phyloP scores from a whole-genome alignment of 2,329 filamentous ascomycete genomes.

The Ophiosphaerella korrae region DNA sequence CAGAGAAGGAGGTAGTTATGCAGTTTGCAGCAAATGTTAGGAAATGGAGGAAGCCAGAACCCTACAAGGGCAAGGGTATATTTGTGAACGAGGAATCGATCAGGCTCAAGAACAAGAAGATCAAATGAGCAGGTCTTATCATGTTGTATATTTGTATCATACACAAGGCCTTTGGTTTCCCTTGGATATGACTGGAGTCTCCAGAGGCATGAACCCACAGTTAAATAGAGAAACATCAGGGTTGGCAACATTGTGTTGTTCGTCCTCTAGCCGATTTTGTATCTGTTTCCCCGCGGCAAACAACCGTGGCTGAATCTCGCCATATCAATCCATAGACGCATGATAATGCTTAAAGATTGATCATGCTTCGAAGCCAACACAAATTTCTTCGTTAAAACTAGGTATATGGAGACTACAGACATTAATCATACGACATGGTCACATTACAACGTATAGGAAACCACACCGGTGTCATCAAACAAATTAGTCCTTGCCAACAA shows the following conservation, averaged over 20 bases:
- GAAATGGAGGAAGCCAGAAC: constrained; percentile 88
- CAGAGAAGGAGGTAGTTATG: constrained; percentile 84
- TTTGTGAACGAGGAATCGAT: constrained; percentile 98
- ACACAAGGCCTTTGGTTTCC: not conserved
- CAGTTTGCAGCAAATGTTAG: constrained; percentile 89
- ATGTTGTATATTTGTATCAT: constrained; percentile 25
- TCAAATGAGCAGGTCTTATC: constrained; percentile 46
- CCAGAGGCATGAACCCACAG: no score
- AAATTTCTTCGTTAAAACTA: not conserved
- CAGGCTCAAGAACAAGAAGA: constrained; percentile 90
- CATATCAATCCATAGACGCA: no score
- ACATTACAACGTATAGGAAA: not conserved
- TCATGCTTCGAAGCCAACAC: not conserved
- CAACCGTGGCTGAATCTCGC: no score
- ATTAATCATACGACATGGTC: not conserved
- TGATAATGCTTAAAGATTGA: not conserved
- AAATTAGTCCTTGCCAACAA: not conserved
- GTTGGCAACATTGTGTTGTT: no score
- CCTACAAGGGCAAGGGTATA: constrained; percentile 99
- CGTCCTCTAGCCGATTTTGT: no score
- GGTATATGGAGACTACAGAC: not conserved
- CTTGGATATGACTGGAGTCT: no score
- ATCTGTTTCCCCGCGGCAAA: no score
- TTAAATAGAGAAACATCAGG: no score
- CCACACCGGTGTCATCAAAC: not conserved